Base-by-base conservation (phyloP, 331 rosid genomes). In the Spiraea crenata region DNA sequence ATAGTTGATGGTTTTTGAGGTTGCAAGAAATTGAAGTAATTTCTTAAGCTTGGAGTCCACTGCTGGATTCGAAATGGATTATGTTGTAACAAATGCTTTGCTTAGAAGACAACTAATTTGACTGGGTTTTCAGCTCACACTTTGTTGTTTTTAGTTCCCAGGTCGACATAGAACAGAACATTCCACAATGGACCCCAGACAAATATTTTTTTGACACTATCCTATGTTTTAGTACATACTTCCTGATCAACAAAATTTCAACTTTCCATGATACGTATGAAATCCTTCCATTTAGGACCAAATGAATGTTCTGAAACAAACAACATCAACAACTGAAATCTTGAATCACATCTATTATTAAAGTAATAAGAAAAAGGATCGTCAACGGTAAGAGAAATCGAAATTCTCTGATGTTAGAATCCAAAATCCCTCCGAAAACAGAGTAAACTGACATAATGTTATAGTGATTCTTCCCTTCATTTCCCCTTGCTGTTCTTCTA, bases 21-120 rank as follows among this genome's bases (percentile, higher is more conserved):
- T 87, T 89, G 96, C 81, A 58, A 60, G 76, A 80, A 83, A 72
- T 73, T 55, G 82, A 88, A 86, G 90, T 67, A 63, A 82, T 15
- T 72, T 37, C 20, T 35, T 47, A 82, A 75, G 81, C 96, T 86
- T 92, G 83, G 96, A 88, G 91, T 86, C 83, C 91, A 92, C 92
- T 90, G 40, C 98, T 85, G 84, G 90, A 47, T 81, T 76, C 78
- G 79, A 71, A 35, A 59, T 84, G 14, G 82, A 79, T 82, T 76
- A 71, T 19, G 62, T 69, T 67, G 63, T 74, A 77, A 85, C 87
- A 76, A 63, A 73, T 70, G 71, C 83, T 31, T 92, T 83, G 90
- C 96, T 92, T 92, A 34, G 31, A 85, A 85, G 92, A 82, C 84
- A 80, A 83, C 15, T 34, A 68, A 51, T 72, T 44, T 47, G 64